Evolutionary conservation across 257 asterid species (phyloP), one percentile per base, ranked within the genome.

Genomic region (Galeopsis tetrahit): DNA sequence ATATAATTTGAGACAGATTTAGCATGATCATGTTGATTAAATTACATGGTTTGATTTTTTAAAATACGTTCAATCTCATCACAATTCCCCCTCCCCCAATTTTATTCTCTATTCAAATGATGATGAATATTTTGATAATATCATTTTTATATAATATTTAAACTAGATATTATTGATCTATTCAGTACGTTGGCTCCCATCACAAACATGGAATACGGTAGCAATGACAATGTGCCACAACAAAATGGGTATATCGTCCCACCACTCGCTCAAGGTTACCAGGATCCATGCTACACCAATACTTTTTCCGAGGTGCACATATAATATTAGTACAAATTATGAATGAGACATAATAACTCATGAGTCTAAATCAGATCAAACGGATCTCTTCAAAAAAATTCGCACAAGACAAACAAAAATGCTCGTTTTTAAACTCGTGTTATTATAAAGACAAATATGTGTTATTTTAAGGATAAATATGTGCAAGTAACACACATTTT

Each of bases 221-320:
- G 35, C 7, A 58, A 57, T 46, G 63, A 11, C 43, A 68, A 60
- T 34, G 46, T 21, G 64, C 66, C 63, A 17, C 40, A 75, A 4
- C 44, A 62, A 2, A 66, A 38, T 34, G 42, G 67, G 38, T 44
- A 38, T 66, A 44, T 52, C 32, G 59, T 49, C 44, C 70, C 40
- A 7, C 74, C 70, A 10, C 74, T n/a, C 4, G 9, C 56, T 35
- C 78, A 66, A 21, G 61, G 61, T 17, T 2, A 2, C 7, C 56
- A 38, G 10, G 53, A 55, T 4, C 59, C 62, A 7, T 28, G 15
- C 28, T 60, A 17, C 31, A 44, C 42, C 35, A 43, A 60, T 40
- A 36, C 40, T 55, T 74, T 52, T 17, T 53, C 31, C 0, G 55
- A 78, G 82, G 86, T 82, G 68, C 61, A 62, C 8, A 11, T 48